These are phyloP conservation scores for Backusella australiensis DNA, from an alignment of 192 early-diverging fungal species.

Conservation along the genomic window DNA sequence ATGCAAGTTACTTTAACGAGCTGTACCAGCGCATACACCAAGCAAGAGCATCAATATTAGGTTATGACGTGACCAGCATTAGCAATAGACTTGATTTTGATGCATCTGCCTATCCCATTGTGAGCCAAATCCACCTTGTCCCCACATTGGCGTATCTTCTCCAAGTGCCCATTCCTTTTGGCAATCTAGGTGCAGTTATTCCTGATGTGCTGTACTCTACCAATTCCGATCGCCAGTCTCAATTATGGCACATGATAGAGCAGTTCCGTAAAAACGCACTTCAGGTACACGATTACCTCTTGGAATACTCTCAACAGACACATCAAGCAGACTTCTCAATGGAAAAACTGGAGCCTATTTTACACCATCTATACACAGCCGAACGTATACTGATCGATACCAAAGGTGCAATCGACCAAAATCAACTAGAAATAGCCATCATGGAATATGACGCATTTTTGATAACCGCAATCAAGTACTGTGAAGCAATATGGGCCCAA, in stretches of 20 bases:
- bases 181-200: conserved; percentile 85
- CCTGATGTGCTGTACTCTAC: conserved; percentile 76
- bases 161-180: conserved; percentile 89
- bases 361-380: conserved; percentile 27
- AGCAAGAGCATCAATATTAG: conserved; percentile 5
- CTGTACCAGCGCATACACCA: conserved; percentile 23
- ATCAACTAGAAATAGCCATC: conserved; percentile 10
- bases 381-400: conserved; percentile 4
- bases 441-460: conserved; percentile 45
- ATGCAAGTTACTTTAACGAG: conserved; percentile 1
- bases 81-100: conserved; percentile 21
- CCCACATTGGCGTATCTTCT: conserved; percentile 79
- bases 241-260: conserved; percentile 49
- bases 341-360: conserved; percentile 35
- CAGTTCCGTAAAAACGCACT: conserved; percentile 57
- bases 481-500: conserved; percentile 88
- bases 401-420: neutral
- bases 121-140: conserved; percentile 91
- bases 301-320: conserved; percentile 50
- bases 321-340: conserved; percentile 56
- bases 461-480: conserved; percentile 60
- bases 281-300: conserved; percentile 66
- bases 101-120: conserved; percentile 43
- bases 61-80: conserved; percentile 22
- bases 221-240: conserved; percentile 22